These are phyloP conservation scores for Fonsecaea pugnacius DNA, from an alignment of 2,329 filamentous ascomycete species.

Conservation along the genomic window DNA sequence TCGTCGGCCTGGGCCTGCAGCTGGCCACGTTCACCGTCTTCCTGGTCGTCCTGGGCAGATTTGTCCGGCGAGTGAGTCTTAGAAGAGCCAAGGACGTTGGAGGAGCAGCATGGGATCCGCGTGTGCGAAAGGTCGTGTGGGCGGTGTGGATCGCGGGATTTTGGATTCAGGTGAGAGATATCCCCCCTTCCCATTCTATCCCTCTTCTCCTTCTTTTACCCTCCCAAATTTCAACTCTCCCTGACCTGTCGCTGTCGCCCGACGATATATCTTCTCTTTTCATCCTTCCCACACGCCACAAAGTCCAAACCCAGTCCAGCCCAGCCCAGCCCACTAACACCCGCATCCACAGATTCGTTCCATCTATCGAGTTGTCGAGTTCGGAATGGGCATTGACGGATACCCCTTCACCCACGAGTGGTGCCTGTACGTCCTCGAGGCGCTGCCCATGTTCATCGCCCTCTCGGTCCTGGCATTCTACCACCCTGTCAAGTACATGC, in stretches of 20 bases:
- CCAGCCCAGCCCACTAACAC: background rate
- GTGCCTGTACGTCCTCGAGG: constrained; percentile 53
- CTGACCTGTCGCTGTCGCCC: background rate
- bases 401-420: constrained; percentile 51
- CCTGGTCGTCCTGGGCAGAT: constrained; percentile 35
- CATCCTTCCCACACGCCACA: too few species aligned
- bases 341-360: constrained; percentile 43
- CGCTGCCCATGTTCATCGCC: constrained; percentile 49
- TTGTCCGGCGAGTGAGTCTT: constrained; percentile 34
- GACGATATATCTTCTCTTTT: too few species aligned
- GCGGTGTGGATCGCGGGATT: constrained; percentile 53
- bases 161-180: constrained; percentile 49
- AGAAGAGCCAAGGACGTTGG: background rate
- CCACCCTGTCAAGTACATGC: constrained; percentile 48
- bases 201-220: background rate
- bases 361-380: constrained; percentile 50
- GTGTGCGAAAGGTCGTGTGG: constrained; percentile 47
- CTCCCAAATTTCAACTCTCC: background rate
- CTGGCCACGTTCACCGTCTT: constrained; percentile 40
- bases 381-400: constrained; percentile 49
- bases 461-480: constrained; percentile 56
- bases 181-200: background rate
- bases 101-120: constrained; percentile 47
- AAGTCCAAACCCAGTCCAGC: too few species aligned
- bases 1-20: constrained; percentile 40